Conservation (phyloP, 208 protist genomes). For the Borovskyia barvae region DNA sequence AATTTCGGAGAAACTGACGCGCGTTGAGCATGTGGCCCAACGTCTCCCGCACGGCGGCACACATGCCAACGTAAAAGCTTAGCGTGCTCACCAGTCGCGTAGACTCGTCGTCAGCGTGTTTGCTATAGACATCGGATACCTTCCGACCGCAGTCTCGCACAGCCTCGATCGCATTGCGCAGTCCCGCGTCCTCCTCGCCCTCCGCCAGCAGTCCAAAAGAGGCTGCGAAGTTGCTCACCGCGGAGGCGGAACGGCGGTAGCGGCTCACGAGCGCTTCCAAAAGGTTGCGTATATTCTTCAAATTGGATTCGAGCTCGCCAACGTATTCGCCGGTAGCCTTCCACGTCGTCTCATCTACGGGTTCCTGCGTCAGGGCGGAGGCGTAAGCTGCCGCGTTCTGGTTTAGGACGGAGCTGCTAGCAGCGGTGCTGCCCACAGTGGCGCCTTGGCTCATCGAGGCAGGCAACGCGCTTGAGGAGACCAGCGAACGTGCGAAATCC, state of each 20-base stretch:
- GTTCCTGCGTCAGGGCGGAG: slow-evolving; percentile 20
- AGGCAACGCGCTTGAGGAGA: neutral
- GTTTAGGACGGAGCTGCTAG: neutral
- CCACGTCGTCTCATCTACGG: slow-evolving; percentile 27
- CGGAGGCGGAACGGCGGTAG: slow-evolving; percentile 15
- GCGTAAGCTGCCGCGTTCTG: slow-evolving; percentile 23
- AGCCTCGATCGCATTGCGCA: slow-evolving; percentile 47
- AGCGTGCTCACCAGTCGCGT: slow-evolving; percentile 79
- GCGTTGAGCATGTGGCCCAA: slow-evolving; percentile 43
- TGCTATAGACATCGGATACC: slow-evolving; percentile 46
- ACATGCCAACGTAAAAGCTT: slow-evolving; percentile 85
- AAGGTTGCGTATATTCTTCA: slow-evolving; percentile 25
- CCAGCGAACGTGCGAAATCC: slow-evolving; percentile 22
- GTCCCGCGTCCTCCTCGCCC: slow-evolving; percentile 48
- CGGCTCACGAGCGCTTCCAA: slow-evolving; percentile 28
- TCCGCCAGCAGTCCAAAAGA: slow-evolving; percentile 31
- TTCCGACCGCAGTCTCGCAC: slow-evolving; percentile 63
- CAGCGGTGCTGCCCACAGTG: neutral
- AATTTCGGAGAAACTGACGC: slow-evolving; percentile 26
- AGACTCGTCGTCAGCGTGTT: slow-evolving; percentile 69
- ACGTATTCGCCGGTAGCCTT: slow-evolving; percentile 26
- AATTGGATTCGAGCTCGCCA: slow-evolving; percentile 19
- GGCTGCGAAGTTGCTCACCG: slow-evolving; percentile 25
- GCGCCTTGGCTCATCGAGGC: neutral
- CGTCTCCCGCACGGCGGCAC: slow-evolving; percentile 63